Evolutionary conservation across 768 basidiomycete species (phyloP).

Genomic region (Kwoniella europaea): DNA sequence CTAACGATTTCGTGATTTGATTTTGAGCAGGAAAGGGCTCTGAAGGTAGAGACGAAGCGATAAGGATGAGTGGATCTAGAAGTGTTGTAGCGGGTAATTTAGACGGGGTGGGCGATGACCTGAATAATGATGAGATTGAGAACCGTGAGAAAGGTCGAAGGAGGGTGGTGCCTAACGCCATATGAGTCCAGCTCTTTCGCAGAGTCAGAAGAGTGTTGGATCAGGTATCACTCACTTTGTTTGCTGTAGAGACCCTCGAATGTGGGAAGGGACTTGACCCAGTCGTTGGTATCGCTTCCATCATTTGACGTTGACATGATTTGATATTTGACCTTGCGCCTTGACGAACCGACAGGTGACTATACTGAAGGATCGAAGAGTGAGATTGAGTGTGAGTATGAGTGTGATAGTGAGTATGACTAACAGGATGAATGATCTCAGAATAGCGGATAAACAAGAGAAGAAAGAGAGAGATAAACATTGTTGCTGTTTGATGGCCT

Average conservation of each 20-base stretch:
- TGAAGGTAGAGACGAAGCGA: not conserved
- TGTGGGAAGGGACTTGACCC: conserved; percentile 9
- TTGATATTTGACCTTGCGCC: not conserved
- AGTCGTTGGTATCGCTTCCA: not conserved
- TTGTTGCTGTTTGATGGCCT: not conserved
- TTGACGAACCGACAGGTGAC: not conserved
- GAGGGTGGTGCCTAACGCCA: not conserved
- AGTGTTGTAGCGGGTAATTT: not conserved
- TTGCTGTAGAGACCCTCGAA: conserved; percentile 14
- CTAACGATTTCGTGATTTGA: conserved; percentile 10
- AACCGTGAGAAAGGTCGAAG: conserved; percentile 14
- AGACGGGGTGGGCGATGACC: conserved; percentile 1
- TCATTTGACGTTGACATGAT: not conserved
- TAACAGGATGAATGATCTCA: too few relatives aligned
- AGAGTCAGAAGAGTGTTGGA: not conserved
- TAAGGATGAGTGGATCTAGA: not conserved
- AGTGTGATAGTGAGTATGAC: too few relatives aligned
- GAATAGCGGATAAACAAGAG: not conserved
- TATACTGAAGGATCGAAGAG: not conserved
- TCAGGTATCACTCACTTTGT: conserved; percentile 11
- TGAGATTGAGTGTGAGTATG: not conserved
- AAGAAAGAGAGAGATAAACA: not conserved
- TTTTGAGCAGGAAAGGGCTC: not conserved
- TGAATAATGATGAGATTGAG: conserved; percentile 15
- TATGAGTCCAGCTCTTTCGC: too few relatives aligned